Percentiles rank a stretch among this genome's conserved stretches.
Evolutionary conservation across 768 basidiomycete species (phyloP).

Genomic region (Pulveroboletus sp.): DNA sequence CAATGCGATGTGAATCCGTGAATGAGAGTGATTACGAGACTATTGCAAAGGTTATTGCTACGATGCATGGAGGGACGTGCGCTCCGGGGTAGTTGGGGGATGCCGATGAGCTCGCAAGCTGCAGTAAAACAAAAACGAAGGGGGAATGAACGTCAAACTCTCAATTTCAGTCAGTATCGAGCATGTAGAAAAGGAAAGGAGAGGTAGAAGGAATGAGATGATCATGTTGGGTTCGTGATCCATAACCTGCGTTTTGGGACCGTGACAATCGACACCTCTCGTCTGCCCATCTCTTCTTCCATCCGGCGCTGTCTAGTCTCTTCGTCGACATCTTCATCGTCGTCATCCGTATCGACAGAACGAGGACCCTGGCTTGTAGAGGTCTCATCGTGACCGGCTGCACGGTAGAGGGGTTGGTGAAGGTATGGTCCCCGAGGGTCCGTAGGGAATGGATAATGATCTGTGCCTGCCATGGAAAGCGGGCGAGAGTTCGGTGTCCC

Average conservation of each 20-base stretch:
- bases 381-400: constrained; percentile 43
- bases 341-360: constrained; percentile 53
- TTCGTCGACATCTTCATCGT: constrained; percentile 73
- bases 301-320: constrained; percentile 68
- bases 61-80: constrained; percentile 11
- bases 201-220: neutral
- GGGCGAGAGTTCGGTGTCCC: constrained; percentile 38
- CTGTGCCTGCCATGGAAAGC: constrained; percentile 37
- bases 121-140: constrained; percentile 15
- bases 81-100: neutral
- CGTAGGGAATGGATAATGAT: constrained; percentile 45
- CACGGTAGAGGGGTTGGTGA: constrained; percentile 60
- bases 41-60: constrained; percentile 27
- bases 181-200: constrained; percentile 6
- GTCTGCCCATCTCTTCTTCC: constrained; percentile 76
- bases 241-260: constrained; percentile 71
- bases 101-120: constrained; percentile 12
- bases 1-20: constrained; percentile 32
- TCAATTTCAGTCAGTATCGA: constrained; percentile 23
- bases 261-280: constrained; percentile 79
- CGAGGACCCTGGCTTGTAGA: constrained; percentile 39
- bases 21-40: constrained; percentile 26
- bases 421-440: constrained; percentile 56
- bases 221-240: constrained; percentile 63
- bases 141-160: neutral